Conservation (phyloP, 192 early-diverging fungal genomes). For the Coemansia sp. region DNA sequence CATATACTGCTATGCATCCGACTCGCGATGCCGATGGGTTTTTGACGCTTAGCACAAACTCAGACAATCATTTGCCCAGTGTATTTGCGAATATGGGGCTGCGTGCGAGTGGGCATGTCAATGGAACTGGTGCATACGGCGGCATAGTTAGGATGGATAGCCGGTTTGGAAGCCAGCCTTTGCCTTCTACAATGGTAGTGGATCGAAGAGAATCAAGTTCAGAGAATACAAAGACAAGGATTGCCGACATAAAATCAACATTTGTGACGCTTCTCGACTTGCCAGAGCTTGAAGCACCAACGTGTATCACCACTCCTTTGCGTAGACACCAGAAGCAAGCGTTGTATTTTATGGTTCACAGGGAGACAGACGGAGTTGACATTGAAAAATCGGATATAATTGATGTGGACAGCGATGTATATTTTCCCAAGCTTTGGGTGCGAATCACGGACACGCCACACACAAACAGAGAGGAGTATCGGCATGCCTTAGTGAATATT, state of each 20-base stretch:
- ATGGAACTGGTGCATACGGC: background rate
- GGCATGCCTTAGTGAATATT: conserved; percentile 36
- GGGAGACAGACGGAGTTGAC: conserved; percentile 69
- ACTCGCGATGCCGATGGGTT: conserved; percentile 27
- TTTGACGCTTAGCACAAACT: conserved; percentile 20
- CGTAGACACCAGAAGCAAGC: conserved; percentile 85
- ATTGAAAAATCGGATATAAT: conserved; percentile 22
- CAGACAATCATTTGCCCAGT: conserved; percentile 36
- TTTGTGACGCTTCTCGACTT: conserved; percentile 54
- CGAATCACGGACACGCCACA: background rate
- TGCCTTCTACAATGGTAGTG: conserved; percentile 32
- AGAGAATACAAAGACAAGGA: conserved; percentile 35
- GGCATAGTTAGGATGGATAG: conserved; percentile 4
- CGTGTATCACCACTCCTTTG: conserved; percentile 58
- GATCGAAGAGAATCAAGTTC: conserved; percentile 3
- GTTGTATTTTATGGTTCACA: conserved; percentile 73
- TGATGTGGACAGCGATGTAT: conserved; percentile 2
- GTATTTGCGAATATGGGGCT: conserved; percentile 40
- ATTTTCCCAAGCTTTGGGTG: conserved; percentile 46
- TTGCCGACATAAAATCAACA: conserved; percentile 50
- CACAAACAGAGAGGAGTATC: conserved; percentile 17
- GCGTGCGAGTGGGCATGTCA: background rate
- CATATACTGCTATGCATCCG: conserved; percentile 20
- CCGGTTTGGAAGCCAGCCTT: conserved; percentile 9
- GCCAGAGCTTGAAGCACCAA: conserved; percentile 49